Evolutionary conservation across 2,329 filamentous ascomycete genomes (phyloP).

Genomic region (Fusarium aywerte): DNA sequence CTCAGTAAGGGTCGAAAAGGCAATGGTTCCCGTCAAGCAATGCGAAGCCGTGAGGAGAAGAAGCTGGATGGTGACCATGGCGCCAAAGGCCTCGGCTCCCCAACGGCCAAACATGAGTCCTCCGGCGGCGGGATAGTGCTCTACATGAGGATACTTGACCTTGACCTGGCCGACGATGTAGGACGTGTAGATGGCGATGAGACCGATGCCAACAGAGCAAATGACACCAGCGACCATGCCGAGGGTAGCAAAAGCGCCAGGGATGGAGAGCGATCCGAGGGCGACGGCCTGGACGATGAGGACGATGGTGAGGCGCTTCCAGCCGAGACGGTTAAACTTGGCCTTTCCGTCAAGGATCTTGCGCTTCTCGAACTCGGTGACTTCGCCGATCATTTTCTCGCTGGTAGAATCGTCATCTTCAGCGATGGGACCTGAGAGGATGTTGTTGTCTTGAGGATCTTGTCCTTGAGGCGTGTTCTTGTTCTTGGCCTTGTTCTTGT

Average conservation of each 20-base stretch:
- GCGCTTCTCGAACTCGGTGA: slow-evolving; percentile 42
- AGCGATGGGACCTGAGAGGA: slow-evolving; percentile 10
- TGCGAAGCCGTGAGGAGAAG: slow-evolving; percentile 75
- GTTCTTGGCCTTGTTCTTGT: slow-evolving; percentile 13
- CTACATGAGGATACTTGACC: slow-evolving; percentile 62
- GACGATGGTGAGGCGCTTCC: slow-evolving; percentile 44
- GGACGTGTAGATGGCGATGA: slow-evolving; percentile 55
- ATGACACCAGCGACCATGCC: slow-evolving; percentile 53
- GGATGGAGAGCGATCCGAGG: slow-evolving; percentile 42
- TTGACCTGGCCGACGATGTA: slow-evolving; percentile 57
- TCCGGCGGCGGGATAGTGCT: slow-evolving; percentile 72
- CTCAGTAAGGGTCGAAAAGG: slow-evolving; percentile 69
- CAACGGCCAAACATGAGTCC: slow-evolving; percentile 66
- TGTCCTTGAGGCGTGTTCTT: slow-evolving; percentile 14
- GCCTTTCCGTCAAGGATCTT: slow-evolving; percentile 41
- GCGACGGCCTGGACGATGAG: slow-evolving; percentile 43
- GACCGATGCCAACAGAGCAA: slow-evolving; percentile 49
- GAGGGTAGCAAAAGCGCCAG: slow-evolving; percentile 40
- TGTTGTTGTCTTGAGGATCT: slow-evolving; percentile 17
- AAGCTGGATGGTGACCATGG: slow-evolving; percentile 68
- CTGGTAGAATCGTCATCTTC: slow-evolving; percentile 33
- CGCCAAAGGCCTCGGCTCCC: slow-evolving; percentile 67
- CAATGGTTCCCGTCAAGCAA: slow-evolving; percentile 72
- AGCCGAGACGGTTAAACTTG: slow-evolving; percentile 42
- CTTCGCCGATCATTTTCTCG: slow-evolving; percentile 41